Evolutionary conservation across 495 filamentous ascomycete genomes (phyloP), one percentile per base, ranked within the genome.

Genomic region (Polyplosphaeria fusca): DNA sequence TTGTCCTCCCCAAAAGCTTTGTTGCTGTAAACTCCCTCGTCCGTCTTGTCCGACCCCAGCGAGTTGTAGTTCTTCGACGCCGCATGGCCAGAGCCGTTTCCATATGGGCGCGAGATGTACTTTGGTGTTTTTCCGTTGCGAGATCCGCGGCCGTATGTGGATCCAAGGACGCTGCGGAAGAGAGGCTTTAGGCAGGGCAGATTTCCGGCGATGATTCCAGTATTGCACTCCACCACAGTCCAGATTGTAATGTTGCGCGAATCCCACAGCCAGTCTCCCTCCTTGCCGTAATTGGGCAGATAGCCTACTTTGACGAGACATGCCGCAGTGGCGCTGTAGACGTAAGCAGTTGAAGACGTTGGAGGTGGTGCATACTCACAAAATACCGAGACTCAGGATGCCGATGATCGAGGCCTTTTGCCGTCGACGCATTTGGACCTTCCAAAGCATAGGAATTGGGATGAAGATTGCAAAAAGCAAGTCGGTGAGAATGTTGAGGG

Each of bases 401-500:
- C 47, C 60, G 19, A 63, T 42, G n/a, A 63, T 25, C 5, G 60
- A 58, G 20, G 9, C 45, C 22, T 63, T 63, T 18, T 56, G 54
- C 11, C 53, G 47, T 1, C 25, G 4, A 22, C 58, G 57, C 60
- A 63, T 63, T 40, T 63, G 60, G 12, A 63, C 53, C n/a, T 53
- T 52, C 60, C 60, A 63, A 13, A 63, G 42, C 60, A 63, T 63
- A 7, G 60, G 60, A 27, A 58, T 51, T 40, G 57, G 74, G 13
- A 77, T 69, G n/a, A 77, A 39, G 2, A 69, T 67, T 0, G 76
- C 74, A 47, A 78, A 76, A 7, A 70, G 28, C 5, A 78, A 54
- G 50, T 78, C 76, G 20, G 76, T 78, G n/a, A 70, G 45, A 28
- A 77, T 76, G 47, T 75, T 77, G 44, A 76, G 64, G 16, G 62